Base-by-base conservation (phyloP, 768 basidiomycete genomes). In the Lactifluus rugatus region DNA sequence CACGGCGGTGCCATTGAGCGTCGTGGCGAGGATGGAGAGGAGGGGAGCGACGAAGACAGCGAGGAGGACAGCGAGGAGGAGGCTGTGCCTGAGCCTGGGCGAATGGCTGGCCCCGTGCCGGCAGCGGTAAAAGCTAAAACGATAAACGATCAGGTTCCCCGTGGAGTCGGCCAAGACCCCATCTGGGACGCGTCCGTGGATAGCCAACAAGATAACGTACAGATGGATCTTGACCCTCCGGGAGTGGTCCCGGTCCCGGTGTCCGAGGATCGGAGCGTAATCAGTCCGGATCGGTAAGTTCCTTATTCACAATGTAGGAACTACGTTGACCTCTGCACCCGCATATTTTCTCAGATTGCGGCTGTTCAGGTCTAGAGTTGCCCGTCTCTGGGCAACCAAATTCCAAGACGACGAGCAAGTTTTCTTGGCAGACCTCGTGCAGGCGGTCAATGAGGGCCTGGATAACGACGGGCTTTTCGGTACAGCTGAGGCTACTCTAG, bases 301-400 rank as follows among this genome's bases (percentile, higher is more conserved):
- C 59, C 37, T 31, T 44, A 28, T 28, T n/a, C n/a, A n/a, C n/a
- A n/a, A n/a, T n/a, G n/a, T n/a, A n/a, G n/a, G n/a, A n/a, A n/a
- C n/a, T n/a, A n/a, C n/a, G 25, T 28, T 48, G 41, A 16, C n/a
- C 8, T 7, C 23, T n/a, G 28, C 11, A 28, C 7, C 13, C 25
- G 16, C 42, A 58, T 36, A 42, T 17, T 66, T 31, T 31, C 28
- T 2, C 28, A 93, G 93, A 69, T 69, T 90, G 46, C 79, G 81
- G 62, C 73, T 93, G 28, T 98, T 94, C 86, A 83, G 92, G 45
- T 72, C 78, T 10, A 82, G 85, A 45, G 75, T 97, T 25, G 87
- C 89, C 21, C 76, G 78, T 56, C 72, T 91, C 9, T 88, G 91
- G 69, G 75, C 81, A 25, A 81, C 80, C 4, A 76, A 70, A 9